Evolutionary conservation across 2,329 filamentous ascomycete genomes (phyloP), one percentile per base, ranked within the genome.

Genomic region (Scolecobasidium constrictum): DNA sequence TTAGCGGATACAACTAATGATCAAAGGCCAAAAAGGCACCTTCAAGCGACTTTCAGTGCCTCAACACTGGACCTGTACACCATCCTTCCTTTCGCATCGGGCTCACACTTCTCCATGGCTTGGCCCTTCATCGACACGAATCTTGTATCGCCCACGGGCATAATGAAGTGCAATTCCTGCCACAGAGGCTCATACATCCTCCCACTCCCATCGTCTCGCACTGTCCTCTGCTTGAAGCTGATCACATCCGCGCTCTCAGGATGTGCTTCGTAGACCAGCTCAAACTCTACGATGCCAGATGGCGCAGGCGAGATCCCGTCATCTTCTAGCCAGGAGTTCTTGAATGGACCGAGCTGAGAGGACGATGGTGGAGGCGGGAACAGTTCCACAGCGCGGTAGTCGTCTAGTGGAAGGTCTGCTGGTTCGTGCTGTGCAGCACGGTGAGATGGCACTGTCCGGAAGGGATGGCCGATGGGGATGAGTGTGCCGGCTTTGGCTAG

Each of bases 351-450:
- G 0, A 57, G 56, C 1, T 53, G 58, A 9, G 55, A 50, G 1
- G 58, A 64, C 31, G 56, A 62, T 0, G 60, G 61, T 19, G 57
- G 56, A 0, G 72, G 67, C 3, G 74, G 74, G 53, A 77, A 77
- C 17, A 78, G 66, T 52, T 78, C 74, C 0, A 77, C 60, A 1
- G 64, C 73, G 5, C 74, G 63, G 48, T 71, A 76, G 48, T 77
- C 71, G 45, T 78, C 73, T 1, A 64, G 50, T 9, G 67, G 65
- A 15, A 67, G 55, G 16, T 60, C 63, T 1, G 66, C 70, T 39
- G 64, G 63, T 34, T 67, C 66, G 6, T 53, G 46, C 4, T 56
- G 58, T 35, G 76, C 74, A 2, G 71, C 72, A n/a, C n/a, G n/a
- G n/a, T n/a, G n/a, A 3, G 67, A 63, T 3, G 72, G 65, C 4